Conservation (phyloP, 2,329 filamentous ascomycete species). For the Alternaria sp. region DNA sequence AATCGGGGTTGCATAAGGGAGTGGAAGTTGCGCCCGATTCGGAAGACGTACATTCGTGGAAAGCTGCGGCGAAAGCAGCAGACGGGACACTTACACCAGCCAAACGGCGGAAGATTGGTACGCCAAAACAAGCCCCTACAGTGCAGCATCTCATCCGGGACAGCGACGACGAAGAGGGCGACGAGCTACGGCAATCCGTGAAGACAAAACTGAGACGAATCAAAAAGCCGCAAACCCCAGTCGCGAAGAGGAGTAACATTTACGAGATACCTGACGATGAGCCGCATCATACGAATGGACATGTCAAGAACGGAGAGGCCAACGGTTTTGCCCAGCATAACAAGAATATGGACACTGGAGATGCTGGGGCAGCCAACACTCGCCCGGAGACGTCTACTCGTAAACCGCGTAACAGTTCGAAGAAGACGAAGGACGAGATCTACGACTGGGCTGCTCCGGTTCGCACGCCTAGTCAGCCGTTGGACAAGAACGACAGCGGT, state of each 20-base stretch:
- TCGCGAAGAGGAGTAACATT: slow-evolving; percentile 1
- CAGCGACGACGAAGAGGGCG: not conserved
- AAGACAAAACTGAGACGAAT: slow-evolving; percentile 15
- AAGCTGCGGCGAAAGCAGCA: rapidly evolving
- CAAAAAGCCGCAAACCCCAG: slow-evolving; percentile 13
- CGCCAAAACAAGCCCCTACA: slow-evolving; percentile 5
- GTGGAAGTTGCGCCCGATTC: not conserved
- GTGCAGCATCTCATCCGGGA: slow-evolving; percentile 10
- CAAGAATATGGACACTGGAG: not conserved
- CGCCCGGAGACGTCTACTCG: not conserved
- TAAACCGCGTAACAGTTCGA: not conserved
- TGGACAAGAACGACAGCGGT: not conserved
- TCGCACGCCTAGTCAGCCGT: slow-evolving; percentile 4
- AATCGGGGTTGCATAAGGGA: not conserved
- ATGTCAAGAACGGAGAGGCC: not conserved
- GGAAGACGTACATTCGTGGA: not conserved
- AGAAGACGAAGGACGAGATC: not conserved
- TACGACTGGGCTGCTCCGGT: slow-evolving; percentile 6
- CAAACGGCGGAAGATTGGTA: slow-evolving; percentile 15
- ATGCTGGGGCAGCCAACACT: not conserved
- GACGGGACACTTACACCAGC: not conserved
- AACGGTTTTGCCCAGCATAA: not conserved
- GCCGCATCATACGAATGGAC: not conserved
- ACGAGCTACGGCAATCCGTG: not conserved
- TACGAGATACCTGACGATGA: slow-evolving; percentile 15